phyloP scores from a whole-genome alignment of 2,329 filamentous ascomycete species.

The Coccinonectria pachysandricola region DNA sequence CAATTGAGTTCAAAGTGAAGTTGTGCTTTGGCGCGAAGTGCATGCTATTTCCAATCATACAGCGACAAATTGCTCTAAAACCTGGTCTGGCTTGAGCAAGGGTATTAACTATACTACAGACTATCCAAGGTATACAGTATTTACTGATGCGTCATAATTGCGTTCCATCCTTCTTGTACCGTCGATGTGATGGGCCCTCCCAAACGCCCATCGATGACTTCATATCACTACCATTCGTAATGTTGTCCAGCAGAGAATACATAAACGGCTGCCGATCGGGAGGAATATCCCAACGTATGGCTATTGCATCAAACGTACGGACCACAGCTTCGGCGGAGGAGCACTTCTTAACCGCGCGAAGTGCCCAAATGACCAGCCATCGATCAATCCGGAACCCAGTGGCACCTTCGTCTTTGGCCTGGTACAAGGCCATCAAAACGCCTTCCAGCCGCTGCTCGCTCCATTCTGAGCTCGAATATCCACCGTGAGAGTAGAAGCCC shows the following conservation, averaged over 20 bases:
- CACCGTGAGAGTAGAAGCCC: constrained; percentile 68
- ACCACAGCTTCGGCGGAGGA: constrained; percentile 40
- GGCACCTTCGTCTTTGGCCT: constrained; percentile 37
- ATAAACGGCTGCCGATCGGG: constrained; percentile 34
- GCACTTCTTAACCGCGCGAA: constrained; percentile 55
- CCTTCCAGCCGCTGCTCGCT: constrained; percentile 55
- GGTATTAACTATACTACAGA: constrained; percentile 13
- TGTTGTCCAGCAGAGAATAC: constrained; percentile 33
- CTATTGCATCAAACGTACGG: constrained; percentile 42
- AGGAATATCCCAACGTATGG: constrained; percentile 35
- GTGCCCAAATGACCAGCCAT: constrained; percentile 51
- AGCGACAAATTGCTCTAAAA: too few species aligned
- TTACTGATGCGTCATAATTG: constrained; percentile 17
- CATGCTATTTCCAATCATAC: too few species aligned
- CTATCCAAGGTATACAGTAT: constrained; percentile 17
- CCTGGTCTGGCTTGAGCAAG: too few species aligned
- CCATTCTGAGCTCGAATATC: constrained; percentile 56
- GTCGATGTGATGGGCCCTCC: constrained; percentile 12
- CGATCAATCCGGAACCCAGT: constrained; percentile 41
- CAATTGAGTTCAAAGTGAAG: too few species aligned
- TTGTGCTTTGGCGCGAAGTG: too few species aligned
- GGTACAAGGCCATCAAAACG: constrained; percentile 56
- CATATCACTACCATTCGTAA: constrained; percentile 27
- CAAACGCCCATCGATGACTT: constrained; percentile 17
- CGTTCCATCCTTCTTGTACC: constrained; percentile 19